These are phyloP conservation scores for Kwoniella sp. DNA, from an alignment of 768 basidiomycete genomes.

Conservation along the genomic window DNA sequence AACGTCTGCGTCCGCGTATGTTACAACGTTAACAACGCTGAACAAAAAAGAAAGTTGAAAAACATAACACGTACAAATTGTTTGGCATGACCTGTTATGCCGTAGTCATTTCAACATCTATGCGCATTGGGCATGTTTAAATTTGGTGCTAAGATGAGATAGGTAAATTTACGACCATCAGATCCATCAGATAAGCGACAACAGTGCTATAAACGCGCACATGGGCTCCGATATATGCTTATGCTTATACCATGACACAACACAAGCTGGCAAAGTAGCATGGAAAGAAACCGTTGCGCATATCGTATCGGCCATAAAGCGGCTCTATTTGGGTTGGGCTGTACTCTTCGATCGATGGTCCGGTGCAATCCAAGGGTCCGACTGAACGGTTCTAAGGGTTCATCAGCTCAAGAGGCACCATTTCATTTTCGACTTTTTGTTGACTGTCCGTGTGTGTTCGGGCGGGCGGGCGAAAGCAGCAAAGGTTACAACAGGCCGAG, in stretches of 20 bases:
- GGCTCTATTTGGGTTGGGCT: neutral
- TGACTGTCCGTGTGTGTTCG: neutral
- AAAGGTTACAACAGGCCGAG: neutral
- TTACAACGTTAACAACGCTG: too few relatives aligned
- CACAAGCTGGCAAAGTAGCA: too few relatives aligned
- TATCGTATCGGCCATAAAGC: neutral
- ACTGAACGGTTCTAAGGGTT: neutral
- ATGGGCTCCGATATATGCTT: neutral
- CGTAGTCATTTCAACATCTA: neutral
- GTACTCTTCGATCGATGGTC: neutral
- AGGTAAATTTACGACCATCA: neutral
- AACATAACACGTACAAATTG: too few relatives aligned
- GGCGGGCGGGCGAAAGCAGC: neutral
- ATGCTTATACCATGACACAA: neutral
- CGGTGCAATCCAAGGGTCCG: neutral
- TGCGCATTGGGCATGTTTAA: slow-evolving; percentile 2
- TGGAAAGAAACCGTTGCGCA: too few relatives aligned
- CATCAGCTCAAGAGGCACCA: too few relatives aligned
- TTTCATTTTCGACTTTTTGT: too few relatives aligned
- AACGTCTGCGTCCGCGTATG: too few relatives aligned
- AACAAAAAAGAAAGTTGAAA: too few relatives aligned
- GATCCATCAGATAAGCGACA: slow-evolving; percentile 3
- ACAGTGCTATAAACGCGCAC: slow-evolving; percentile 1
- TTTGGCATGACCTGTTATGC: neutral
- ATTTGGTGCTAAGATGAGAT: slow-evolving; percentile 2